Evolutionary conservation across 257 asterid species (phyloP), one percentile per base, ranked within the genome.

Genomic region (Fraxinus americana): DNA sequence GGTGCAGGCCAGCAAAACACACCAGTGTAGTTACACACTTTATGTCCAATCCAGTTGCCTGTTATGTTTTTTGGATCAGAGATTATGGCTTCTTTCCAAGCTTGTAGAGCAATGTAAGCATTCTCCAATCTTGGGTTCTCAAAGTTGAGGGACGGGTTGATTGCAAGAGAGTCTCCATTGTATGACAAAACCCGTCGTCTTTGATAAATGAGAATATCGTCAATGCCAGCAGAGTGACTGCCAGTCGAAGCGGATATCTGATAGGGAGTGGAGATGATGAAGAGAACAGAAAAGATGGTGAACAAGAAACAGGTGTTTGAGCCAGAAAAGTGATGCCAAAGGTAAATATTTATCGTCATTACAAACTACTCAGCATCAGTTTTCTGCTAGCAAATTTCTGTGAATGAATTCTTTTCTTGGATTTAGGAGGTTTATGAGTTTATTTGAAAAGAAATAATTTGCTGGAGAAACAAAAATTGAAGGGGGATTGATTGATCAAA

Each of bases 41-140:
- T 79, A 23, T 83, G 61, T 23, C 97, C 97, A 2, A 75, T 72
- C 97, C 95, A 91, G 78, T 84, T 83, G 41, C 73, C 76, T 1
- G 93, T 91, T 8, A 82, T 67, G 76, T 84, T 84, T 8, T 75
- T 35, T 6, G 97, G 97, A 59, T 91, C 95, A 30, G 97, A 91
- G 38, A 86, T 77, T 4, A 90, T 90, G 67, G 78, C 79, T 41
- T 87, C 87, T 74, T 88, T 91, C 93, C 90, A 91, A 34, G 95
- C 85, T 74, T 90, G 97, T 19, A 90, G 61, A 1, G 97, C 94
- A 7, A 88, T 88, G 86, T 91, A 91, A 43, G 91, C 94, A 34
- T 90, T 88, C 50, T 78, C 67, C 50, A 91, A 45, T 34, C 97
- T 82, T 1, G 85, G 84, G 80, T 88, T 91, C 50, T 74, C 83